Evolutionary conservation across 441 rosid species (phyloP).

Genomic region (Adansonia rubrostipa): DNA sequence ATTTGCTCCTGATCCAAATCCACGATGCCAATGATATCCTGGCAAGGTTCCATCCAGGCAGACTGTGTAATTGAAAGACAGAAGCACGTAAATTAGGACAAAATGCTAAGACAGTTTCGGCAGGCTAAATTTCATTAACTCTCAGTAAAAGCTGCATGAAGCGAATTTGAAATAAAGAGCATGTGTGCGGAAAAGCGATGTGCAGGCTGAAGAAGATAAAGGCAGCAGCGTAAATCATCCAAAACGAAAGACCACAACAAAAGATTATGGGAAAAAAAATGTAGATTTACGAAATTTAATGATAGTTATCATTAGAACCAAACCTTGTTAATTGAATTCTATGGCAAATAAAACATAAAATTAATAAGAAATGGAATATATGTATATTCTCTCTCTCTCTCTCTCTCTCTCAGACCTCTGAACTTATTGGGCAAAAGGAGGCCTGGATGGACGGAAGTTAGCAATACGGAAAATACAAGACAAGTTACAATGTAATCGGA

Average conservation of each 20-base stretch:
- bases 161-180: neutral
- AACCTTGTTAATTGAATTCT: neutral
- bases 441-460: neutral
- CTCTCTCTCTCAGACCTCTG: no score
- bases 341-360: slow-evolving; percentile 11
- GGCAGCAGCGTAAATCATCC: neutral
- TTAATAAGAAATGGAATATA: neutral
- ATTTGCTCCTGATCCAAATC: slow-evolving; percentile 81
- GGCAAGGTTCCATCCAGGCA: slow-evolving; percentile 98
- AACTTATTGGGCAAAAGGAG: neutral
- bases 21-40: slow-evolving; percentile 88
- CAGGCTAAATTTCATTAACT: slow-evolving; percentile 12
- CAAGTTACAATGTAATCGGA: neutral
- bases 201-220: neutral
- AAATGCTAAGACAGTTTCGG: slow-evolving; percentile 15
- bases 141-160: neutral
- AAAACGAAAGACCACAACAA: neutral
- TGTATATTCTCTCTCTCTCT: no score
- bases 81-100: slow-evolving; percentile 22
- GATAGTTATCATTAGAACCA: neutral
- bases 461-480: neutral
- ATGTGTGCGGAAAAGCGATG: neutral
- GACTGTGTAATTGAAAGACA: slow-evolving; percentile 50
- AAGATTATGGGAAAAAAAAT: neutral
- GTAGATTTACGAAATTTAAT: slow-evolving; percentile 22